Evolutionary conservation across 2,329 filamentous ascomycete species (phyloP).

Genomic region (Mycocentrospora acerina): DNA sequence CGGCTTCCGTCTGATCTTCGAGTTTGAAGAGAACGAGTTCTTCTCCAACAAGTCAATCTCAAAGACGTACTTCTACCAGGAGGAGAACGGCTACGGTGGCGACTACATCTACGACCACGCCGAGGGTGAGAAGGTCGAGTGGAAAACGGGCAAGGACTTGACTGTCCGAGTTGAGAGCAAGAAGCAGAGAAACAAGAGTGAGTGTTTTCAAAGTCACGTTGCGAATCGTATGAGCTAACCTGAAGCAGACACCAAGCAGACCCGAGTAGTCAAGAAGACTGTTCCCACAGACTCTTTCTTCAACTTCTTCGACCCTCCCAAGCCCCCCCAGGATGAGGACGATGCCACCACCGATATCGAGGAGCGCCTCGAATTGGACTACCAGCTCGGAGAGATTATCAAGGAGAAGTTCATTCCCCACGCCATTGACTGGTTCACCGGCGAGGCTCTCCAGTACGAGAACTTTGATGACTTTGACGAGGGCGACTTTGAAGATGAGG

Average conservation of each 20-base stretch:
- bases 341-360: conserved; percentile 89
- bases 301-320: conserved; percentile 98
- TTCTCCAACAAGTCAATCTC: conserved; percentile 97
- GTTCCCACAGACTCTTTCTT: conserved; percentile 96
- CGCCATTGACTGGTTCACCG: conserved; percentile 99
- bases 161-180: conserved; percentile 96
- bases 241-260: conserved; percentile 89
- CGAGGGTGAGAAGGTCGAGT: conserved; percentile 96
- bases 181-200: conserved; percentile 99
- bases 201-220: conserved; percentile 33
- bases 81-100: conserved; percentile 96
- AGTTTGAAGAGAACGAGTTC: conserved; percentile 92
- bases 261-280: conserved; percentile 97
- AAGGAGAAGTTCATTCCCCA: conserved; percentile 99
- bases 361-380: conserved; percentile 96
- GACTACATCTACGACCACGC: conserved; percentile 99
- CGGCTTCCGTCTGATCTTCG: conserved; percentile 97
- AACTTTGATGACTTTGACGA: conserved; percentile 84
- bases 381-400: conserved; percentile 98
- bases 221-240: conserved; percentile 13
- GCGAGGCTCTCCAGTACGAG: conserved; percentile 95
- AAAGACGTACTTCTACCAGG: conserved; percentile 99
- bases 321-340: conserved; percentile 74
- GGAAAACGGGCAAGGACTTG: conserved; percentile 90
- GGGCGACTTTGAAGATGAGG: conserved; percentile 83